phyloP scores from a whole-genome alignment of 2,329 filamentous ascomycete genomes.

The Xylaria sp. region DNA sequence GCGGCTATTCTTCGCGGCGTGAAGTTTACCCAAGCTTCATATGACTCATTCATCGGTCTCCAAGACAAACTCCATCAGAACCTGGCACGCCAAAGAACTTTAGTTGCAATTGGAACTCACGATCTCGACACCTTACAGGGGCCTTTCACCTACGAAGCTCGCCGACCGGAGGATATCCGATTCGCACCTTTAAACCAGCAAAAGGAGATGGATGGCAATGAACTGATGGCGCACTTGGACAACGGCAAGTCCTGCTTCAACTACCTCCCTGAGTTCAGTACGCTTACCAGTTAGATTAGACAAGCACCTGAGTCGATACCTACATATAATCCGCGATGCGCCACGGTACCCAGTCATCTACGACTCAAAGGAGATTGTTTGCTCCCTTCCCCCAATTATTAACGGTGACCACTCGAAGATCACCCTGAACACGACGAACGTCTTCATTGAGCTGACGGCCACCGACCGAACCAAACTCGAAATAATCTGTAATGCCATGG shows the following conservation, averaged over 20 bases:
- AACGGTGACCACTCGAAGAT: slow-evolving; percentile 98
- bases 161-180: slow-evolving; percentile 89
- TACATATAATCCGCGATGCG: slow-evolving; percentile 94
- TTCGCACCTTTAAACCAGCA: slow-evolving; percentile 93
- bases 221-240: slow-evolving; percentile 96
- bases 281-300: slow-evolving; percentile 58
- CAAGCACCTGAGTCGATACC: slow-evolving; percentile 87
- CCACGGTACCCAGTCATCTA: slow-evolving; percentile 96
- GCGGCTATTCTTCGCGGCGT: slow-evolving; percentile 90
- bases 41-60: slow-evolving; percentile 96
- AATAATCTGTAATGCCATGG: slow-evolving; percentile 93
- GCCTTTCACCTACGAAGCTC: slow-evolving; percentile 95
- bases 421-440: slow-evolving; percentile 86
- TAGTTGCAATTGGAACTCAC: slow-evolving; percentile 98
- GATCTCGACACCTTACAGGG: slow-evolving; percentile 93
- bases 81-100: slow-evolving; percentile 87
- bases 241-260: slow-evolving; percentile 53
- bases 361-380: slow-evolving; percentile 85
- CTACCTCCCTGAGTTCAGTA: background rate
- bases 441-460: slow-evolving; percentile 97
- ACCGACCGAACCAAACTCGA: slow-evolving; percentile 96
- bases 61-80: slow-evolving; percentile 99
- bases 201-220: slow-evolving; percentile 84
- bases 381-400: slow-evolving; percentile 96
- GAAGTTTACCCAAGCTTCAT: slow-evolving; percentile 89